Evolutionary conservation across 2,329 filamentous ascomycete genomes (phyloP), one percentile per base, ranked within the genome.

Genomic region (Cryphonectria carpinicola): DNA sequence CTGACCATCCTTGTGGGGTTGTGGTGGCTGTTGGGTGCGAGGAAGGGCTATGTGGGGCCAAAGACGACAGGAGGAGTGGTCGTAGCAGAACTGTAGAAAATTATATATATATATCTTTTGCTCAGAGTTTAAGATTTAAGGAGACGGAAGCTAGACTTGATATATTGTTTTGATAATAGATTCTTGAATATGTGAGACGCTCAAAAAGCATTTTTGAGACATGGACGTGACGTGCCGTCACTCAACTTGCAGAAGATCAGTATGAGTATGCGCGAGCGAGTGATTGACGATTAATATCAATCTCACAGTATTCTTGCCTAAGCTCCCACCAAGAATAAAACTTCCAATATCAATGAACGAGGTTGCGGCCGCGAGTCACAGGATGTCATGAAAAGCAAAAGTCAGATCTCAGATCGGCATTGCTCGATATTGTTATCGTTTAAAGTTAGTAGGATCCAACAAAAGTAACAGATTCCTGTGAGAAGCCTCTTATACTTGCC

Each of bases 11-110:
- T 84, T 37, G 79, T 83, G 1, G 79, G 74, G 0, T 0, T 78
- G 1, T 85, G 82, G 81, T 86, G 84, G 84, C 72, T 83, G 3
- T 63, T 78, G 0, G 77, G 76, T 22, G 76, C 75, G 11, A 73
- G 73, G 52, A 74, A 73, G 49, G 73, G 73, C 1, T 74, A 73
- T 39, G 73, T 72, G 28, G 71, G 71, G 5, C 71, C 71, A n/a
- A 68, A 71, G 52, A 70, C 46, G 58, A 75, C 54, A 19, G 75
- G 43, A 67, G 76, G 56, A 7, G 13, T 67, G 39, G 37, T 70
- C 22, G 67, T 64, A 41, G 70, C 70, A 11, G 64, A 67, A 70
- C 2, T 58, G 14, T 58, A 32, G 28, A 58, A 17, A 32, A 3
- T 4, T 28, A 28, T 28, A 32, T 32, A 32, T 32, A 32, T 10